Evolutionary conservation across 164 flowering plant genomes (phyloP).

Genomic region (Liriodendron chinense): DNA sequence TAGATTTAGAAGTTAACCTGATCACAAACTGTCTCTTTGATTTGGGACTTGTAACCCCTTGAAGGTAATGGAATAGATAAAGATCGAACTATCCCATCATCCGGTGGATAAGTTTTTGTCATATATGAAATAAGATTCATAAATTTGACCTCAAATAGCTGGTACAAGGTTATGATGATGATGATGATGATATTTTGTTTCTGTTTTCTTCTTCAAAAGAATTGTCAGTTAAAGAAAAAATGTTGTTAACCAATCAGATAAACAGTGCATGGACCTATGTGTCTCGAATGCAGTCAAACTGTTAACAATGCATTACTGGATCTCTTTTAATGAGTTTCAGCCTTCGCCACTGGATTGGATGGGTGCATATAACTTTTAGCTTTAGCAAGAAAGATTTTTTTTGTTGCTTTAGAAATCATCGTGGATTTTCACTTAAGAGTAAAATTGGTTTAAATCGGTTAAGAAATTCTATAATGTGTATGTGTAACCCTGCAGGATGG

Average conservation of each 20-base stretch:
- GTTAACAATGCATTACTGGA: neutral
- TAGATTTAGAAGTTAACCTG: too few species aligned
- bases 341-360: neutral
- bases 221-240: too few species aligned
- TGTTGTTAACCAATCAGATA: too few species aligned
- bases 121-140: neutral
- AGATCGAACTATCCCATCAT: too few species aligned
- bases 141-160: neutral
- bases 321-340: neutral
- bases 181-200: neutral
- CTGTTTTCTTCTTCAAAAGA: neutral
- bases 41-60: too few species aligned
- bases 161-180: neutral
- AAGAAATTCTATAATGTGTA: neutral
- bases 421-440: neutral
- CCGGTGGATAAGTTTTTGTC: too few species aligned
- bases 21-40: too few species aligned
- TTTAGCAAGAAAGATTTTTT: neutral
- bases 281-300: neutral
- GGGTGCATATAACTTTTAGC: neutral
- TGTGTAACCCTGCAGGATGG: slow-evolving; percentile 60
- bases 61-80: too few species aligned
- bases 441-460: neutral
- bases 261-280: neutral
- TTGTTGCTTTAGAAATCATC: neutral